A percentile compares a stretch with the other conserved stretches of the same genome.
Conservation (phyloP, 2,329 filamentous ascomycete genomes). For the Cylindrodendrum hubeiense region DNA sequence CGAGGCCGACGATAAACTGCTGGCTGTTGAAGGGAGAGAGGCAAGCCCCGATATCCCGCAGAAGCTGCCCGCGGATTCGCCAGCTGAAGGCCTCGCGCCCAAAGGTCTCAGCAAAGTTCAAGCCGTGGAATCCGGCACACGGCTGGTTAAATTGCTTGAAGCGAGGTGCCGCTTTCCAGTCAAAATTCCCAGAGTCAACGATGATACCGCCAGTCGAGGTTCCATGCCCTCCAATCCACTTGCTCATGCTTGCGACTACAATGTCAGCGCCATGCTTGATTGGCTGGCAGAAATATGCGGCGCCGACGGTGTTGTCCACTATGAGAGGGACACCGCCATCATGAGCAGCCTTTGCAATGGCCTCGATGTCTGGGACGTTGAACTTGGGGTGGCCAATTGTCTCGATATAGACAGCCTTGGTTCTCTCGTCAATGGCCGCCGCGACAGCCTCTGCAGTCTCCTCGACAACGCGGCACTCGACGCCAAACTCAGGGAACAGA, state of each 20-base stretch:
- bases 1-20: conserved; percentile 87
- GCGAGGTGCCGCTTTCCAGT: conserved; percentile 86
- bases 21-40: conserved; percentile 92
- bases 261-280: conserved; percentile 93
- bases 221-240: conserved; percentile 96
- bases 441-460: conserved; percentile 83
- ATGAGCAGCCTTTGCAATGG: conserved; percentile 82
- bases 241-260: conserved; percentile 91
- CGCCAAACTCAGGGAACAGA: conserved; percentile 82
- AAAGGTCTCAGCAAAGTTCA: conserved; percentile 94
- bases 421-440: conserved; percentile 86
- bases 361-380: conserved; percentile 92
- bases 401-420: conserved; percentile 91
- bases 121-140: conserved; percentile 86
- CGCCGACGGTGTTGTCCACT: conserved; percentile 82
- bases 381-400: conserved; percentile 93
- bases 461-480: conserved; percentile 85
- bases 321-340: conserved; percentile 73
- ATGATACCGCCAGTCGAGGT: conserved; percentile 89
- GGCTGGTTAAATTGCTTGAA: conserved; percentile 95
- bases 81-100: conserved; percentile 84
- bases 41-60: conserved; percentile 84
- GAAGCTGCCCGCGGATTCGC: conserved; percentile 86
- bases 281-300: conserved; percentile 87
- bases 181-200: conserved; percentile 88